A percentile compares a stretch with the other conserved stretches of the same genome.
Conservation (phyloP, 208 protist species). For the Phytomonas sp. region DNA sequence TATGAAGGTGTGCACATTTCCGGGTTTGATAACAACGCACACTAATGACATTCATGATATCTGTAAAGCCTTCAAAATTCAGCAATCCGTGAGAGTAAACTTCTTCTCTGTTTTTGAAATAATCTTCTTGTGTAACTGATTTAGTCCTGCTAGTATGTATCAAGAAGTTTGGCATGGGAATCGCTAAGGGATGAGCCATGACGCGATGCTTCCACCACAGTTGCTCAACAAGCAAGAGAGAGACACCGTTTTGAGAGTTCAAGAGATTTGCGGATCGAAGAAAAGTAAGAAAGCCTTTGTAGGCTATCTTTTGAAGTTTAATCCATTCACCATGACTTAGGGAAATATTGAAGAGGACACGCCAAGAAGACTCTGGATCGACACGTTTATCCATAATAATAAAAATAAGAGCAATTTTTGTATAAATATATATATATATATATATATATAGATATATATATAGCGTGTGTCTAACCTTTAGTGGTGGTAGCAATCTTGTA, state of each 20-base stretch:
- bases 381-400: neutral
- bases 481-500: neutral
- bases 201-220: conserved; percentile 42
- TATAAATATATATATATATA: neutral
- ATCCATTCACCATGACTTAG: conserved; percentile 69
- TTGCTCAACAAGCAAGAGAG: conserved; percentile 50
- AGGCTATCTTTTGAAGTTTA: conserved; percentile 22
- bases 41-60: conserved; percentile 83
- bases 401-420: conserved; percentile 4
- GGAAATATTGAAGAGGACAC: conserved; percentile 78
- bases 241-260: conserved; percentile 57
- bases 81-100: conserved; percentile 20
- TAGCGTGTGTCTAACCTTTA: neutral
- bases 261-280: conserved; percentile 49
- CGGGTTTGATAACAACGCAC: conserved; percentile 72
- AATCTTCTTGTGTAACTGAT: neutral
- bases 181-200: neutral
- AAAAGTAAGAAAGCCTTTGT: conserved; percentile 51
- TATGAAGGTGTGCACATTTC: conserved; percentile 22
- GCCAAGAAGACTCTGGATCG: conserved; percentile 42
- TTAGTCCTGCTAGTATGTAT: neutral
- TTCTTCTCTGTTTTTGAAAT: conserved; percentile 5
- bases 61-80: conserved; percentile 66
- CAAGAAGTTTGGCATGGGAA: neutral
- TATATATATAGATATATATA: no score